Conservation (phyloP, 768 basidiomycete genomes). For the Auriscalpium microsporum region DNA sequence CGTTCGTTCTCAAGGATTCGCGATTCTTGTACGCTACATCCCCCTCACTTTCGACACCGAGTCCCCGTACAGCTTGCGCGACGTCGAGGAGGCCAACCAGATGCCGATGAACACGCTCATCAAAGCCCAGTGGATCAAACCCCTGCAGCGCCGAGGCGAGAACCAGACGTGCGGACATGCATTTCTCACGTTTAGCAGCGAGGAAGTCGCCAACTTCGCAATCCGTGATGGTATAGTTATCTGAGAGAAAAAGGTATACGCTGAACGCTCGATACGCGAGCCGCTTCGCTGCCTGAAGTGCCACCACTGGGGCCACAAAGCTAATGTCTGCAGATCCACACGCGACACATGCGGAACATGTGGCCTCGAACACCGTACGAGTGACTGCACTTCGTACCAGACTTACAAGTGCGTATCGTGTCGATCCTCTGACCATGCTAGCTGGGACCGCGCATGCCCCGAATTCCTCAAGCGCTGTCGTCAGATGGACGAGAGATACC, state of each 20-base stretch:
- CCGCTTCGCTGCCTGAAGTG: background rate
- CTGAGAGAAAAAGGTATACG: background rate
- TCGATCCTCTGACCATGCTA: background rate
- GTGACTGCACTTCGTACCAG: background rate
- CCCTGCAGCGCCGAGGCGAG: background rate
- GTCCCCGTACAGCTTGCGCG: background rate
- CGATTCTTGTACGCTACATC: background rate
- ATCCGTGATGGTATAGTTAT: background rate
- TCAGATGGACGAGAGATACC: background rate
- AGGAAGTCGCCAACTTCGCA: background rate
- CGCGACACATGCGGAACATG: conserved; percentile 6
- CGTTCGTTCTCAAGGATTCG: background rate
- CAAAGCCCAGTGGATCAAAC: background rate
- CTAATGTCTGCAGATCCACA: background rate
- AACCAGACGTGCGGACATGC: background rate
- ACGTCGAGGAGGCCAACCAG: background rate
- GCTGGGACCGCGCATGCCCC: conserved; percentile 7
- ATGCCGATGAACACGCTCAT: background rate
- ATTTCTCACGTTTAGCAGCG: background rate
- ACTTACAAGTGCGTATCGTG: background rate
- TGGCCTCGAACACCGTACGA: conserved; percentile 12
- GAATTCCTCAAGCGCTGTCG: conserved; percentile 1
- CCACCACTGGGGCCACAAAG: conserved; percentile 6
- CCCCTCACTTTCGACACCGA: background rate
- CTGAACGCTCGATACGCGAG: background rate